Base-by-base conservation (phyloP, 2,329 filamentous ascomycete genomes). In the Calonectria pseudoreteaudii region DNA sequence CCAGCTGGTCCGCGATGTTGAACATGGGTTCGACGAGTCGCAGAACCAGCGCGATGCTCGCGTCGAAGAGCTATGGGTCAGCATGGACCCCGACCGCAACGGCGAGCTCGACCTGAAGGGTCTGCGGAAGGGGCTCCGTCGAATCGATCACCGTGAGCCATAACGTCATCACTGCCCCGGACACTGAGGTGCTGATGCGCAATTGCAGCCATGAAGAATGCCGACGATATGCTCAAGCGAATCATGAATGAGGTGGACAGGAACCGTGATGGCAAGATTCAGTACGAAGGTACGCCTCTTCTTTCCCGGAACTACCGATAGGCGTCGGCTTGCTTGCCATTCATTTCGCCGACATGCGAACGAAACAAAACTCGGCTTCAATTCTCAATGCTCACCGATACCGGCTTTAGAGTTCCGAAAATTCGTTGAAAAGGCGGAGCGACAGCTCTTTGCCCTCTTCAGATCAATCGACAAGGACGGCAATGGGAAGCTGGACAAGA, bases 361-460 rank as follows among this genome's bases (percentile, higher is more conserved):
- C 73, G 74, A 44, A 70, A 36, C 68, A 60, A n/a, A 34, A 52
- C 56, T 58, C 56, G 66, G 34, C 53, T 64, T 47, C 68, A 68
- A 73, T 50, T 53, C 52, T 53, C 66, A 70, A 74, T 68, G 71
- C 79, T 80, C 75, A 80, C 79, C 71, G 70, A 71, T 71, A 13
- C 53, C 60, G 50, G 72, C 41, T 69, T 58, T 77, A 97, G 97
- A 99, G 87, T 99, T 99, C 82, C 93, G 93, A 77, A 90, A 88
- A 52, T 98, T 98, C 82, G 95, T 98, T 82, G 91, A 96, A 81
- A 91, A 94, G 73, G 95, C 97, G 52, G 97, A 99, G 85, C 91
- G 91, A 74, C 93, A 98, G 84, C 91, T 99, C 16, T 93, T 91
- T 84, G 85, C 90, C 68, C 91, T 99, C 28, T 99, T 99, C 86